A percentile compares a stretch with the other conserved stretches of the same genome.
phyloP scores from a whole-genome alignment of 345 rosid species.

The Aethionema arabicum region DNA sequence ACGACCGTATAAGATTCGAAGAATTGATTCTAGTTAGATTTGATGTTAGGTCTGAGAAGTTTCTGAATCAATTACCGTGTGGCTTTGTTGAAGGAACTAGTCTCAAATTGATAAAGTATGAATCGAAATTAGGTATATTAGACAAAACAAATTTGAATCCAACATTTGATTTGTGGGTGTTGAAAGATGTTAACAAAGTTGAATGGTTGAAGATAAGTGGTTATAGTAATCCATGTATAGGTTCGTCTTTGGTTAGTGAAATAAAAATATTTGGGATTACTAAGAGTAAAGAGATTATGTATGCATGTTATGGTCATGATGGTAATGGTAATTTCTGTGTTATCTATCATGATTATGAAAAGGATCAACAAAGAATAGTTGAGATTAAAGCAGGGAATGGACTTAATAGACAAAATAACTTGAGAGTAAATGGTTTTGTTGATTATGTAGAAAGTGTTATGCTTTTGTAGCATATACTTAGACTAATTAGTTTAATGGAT shows the following conservation, averaged over 20 bases:
- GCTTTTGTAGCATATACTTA: not conserved
- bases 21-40: conserved; percentile 6
- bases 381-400: not conserved
- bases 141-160: not conserved
- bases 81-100: too few relatives aligned
- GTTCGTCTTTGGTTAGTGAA: not conserved
- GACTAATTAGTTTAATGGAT: too few relatives aligned
- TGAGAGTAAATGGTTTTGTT: not conserved
- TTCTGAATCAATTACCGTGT: not conserved
- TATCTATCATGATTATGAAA: not conserved
- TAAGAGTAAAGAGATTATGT: not conserved
- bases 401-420: not conserved
- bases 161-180: conserved; percentile 10
- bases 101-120: not conserved
- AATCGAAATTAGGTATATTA: not conserved
- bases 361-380: not conserved
- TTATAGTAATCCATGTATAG: too few relatives aligned
- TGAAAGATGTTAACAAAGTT: conserved; percentile 6
- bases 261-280: not conserved
- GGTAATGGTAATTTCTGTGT: not conserved
- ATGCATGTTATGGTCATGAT: too few relatives aligned
- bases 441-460: conserved; percentile 2
- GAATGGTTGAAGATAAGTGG: not conserved
- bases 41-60: conserved; percentile 6
- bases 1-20: too few relatives aligned